These are phyloP conservation scores for Tricholoma bakamatsutake DNA, from an alignment of 768 basidiomycete genomes.

Conservation along the genomic window DNA sequence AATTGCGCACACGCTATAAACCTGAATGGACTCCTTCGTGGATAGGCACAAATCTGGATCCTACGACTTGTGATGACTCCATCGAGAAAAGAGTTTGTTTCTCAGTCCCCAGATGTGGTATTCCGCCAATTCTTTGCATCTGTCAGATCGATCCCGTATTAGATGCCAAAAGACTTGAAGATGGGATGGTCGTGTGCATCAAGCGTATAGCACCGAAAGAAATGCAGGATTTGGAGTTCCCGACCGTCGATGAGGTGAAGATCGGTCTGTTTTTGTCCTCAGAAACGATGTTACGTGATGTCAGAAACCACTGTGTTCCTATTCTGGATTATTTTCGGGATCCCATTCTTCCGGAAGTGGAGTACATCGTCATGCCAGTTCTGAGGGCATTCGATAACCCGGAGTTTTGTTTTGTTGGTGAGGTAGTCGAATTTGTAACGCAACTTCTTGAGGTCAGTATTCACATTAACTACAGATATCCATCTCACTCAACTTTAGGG, in stretches of 20 bases:
- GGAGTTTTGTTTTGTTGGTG: conserved; percentile 20
- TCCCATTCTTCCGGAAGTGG: conserved; percentile 6
- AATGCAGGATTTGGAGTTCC: neutral
- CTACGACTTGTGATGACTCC: conserved; percentile 3
- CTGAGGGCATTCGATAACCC: conserved; percentile 31
- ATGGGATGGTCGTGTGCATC: conserved; percentile 6
- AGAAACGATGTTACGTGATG: conserved; percentile 1
- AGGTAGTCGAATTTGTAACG: conserved; percentile 27
- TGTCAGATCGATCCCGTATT: conserved; percentile 4
- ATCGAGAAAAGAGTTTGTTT: neutral
- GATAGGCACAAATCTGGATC: conserved; percentile 10
- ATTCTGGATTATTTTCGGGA: conserved; percentile 19
- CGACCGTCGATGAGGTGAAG: neutral
- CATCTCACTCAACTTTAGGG: conserved; percentile 14
- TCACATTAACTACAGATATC: neutral
- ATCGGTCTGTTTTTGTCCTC: conserved; percentile 3
- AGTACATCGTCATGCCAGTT: conserved; percentile 29
- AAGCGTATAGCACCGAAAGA: conserved; percentile 7
- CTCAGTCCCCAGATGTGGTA: neutral
- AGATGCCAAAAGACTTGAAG: conserved; percentile 5
- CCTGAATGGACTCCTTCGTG: conserved; percentile 26
- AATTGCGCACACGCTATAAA: conserved; percentile 21
- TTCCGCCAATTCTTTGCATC: no score
- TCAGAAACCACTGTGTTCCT: conserved; percentile 9
- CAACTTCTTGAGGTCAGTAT: conserved; percentile 16